These are phyloP conservation scores for Quercus phellos DNA, from an alignment of 331 rosid species.

Conservation along the genomic window DNA sequence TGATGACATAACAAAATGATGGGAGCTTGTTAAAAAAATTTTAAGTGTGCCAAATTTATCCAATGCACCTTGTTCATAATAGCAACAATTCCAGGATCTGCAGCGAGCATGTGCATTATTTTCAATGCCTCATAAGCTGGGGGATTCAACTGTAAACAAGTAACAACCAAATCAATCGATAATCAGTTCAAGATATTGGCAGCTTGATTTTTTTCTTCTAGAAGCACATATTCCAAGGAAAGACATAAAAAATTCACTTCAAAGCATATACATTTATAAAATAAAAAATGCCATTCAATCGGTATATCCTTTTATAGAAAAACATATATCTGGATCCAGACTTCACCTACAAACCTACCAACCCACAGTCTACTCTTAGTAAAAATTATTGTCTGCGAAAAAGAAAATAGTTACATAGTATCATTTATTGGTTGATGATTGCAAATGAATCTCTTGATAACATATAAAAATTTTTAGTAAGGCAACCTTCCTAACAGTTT, in stretches of 20 bases:
- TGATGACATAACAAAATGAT: constrained; percentile 11
- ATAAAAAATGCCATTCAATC: background rate
- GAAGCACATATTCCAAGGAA: background rate
- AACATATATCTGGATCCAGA: background rate
- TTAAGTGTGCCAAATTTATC: background rate
- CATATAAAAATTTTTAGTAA: background rate
- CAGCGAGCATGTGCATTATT: constrained; percentile 94
- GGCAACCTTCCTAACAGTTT: background rate
- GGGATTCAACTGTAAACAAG: constrained; percentile 70
- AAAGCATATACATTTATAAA: background rate
- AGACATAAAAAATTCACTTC: background rate
- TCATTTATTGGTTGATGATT: background rate
- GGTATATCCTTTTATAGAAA: background rate
- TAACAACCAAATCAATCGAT: constrained; percentile 15
- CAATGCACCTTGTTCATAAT: constrained; percentile 75
- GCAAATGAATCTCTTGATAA: background rate
- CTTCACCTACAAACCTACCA: background rate
- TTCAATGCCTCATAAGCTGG: constrained; percentile 78
- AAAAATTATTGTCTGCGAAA: background rate
- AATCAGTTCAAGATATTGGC: constrained; percentile 7
- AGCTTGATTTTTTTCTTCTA: background rate
- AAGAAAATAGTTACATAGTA: background rate
- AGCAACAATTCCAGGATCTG: constrained; percentile 95
- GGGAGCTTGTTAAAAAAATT: constrained; percentile 6
- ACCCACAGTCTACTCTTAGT: background rate